phyloP scores from a whole-genome alignment of 1,139 yeast genomes.

The Arxiozyma slooffiae region DNA sequence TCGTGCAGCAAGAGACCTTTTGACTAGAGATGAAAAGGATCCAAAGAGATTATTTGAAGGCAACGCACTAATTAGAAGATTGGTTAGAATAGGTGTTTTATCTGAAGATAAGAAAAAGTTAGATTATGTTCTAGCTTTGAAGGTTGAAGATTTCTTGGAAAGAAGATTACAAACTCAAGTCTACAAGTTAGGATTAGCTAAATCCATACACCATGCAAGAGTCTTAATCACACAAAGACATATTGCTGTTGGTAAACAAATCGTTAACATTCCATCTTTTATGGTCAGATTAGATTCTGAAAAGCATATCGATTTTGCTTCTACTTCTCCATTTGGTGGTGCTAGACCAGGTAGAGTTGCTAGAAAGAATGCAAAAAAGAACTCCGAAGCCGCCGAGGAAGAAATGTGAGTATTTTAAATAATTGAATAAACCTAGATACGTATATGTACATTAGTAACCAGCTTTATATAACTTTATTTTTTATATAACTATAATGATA shows the following conservation, averaged over 20 bases:
- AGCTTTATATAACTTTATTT: not conserved
- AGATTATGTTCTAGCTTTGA: slow-evolving; percentile 97
- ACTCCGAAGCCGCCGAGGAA: slow-evolving; percentile 37
- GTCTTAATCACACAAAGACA: slow-evolving; percentile 97
- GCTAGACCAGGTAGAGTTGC: slow-evolving; percentile 99
- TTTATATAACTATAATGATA: not conserved
- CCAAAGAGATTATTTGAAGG: slow-evolving; percentile 99
- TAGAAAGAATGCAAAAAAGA: slow-evolving; percentile 83
- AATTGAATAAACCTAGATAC: not conserved
- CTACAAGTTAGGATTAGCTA: slow-evolving; percentile 98
- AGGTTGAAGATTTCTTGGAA: slow-evolving; percentile 98
- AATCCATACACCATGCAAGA: slow-evolving; percentile 99
- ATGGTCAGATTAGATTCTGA: slow-evolving; percentile 99
- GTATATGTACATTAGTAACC: not conserved
- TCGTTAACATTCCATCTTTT: slow-evolving; percentile 97
- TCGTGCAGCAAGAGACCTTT: slow-evolving; percentile 99
- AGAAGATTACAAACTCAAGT: slow-evolving; percentile 99
- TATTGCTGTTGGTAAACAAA: slow-evolving; percentile 99
- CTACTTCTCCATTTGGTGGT: slow-evolving; percentile 99
- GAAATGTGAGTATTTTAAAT: slow-evolving; percentile 33
- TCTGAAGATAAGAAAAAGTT: slow-evolving; percentile 99
- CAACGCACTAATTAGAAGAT: slow-evolving; percentile 71
- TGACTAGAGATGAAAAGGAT: slow-evolving; percentile 99
- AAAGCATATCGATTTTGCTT: slow-evolving; percentile 99
- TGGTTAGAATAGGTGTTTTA: slow-evolving; percentile 75